phyloP scores from a whole-genome alignment of 2,329 filamentous ascomycete genomes.

The Hawksworthiomyces lignivorus region DNA sequence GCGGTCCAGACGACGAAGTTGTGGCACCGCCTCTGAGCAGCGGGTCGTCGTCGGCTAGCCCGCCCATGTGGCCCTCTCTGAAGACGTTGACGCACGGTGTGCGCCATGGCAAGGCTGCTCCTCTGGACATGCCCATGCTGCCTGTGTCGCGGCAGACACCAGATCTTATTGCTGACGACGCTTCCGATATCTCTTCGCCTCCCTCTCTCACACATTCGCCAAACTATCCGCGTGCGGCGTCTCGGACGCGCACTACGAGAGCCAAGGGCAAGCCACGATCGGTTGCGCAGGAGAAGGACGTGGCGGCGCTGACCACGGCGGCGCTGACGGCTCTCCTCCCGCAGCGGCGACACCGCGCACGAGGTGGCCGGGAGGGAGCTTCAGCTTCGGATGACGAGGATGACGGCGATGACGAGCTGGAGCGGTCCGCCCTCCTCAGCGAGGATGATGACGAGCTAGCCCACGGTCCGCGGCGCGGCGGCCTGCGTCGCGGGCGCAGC shows the following conservation, averaged over 20 bases:
- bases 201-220: conserved; percentile 61
- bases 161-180: conserved; percentile 26
- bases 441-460: conserved; percentile 52
- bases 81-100: conserved; percentile 38
- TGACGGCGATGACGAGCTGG: conserved; percentile 23
- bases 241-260: background rate
- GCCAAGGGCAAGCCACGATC: conserved; percentile 7
- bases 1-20: conserved; percentile 26
- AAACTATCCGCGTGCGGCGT: conserved; percentile 32
- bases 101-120: conserved; percentile 23
- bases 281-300: conserved; percentile 25
- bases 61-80: conserved; percentile 44
- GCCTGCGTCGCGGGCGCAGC: conserved; percentile 9
- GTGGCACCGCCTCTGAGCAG: conserved; percentile 51
- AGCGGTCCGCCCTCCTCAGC: conserved; percentile 33
- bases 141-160: conserved; percentile 31
- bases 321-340: conserved; percentile 48
- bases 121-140: conserved; percentile 9
- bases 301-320: conserved; percentile 41
- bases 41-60: conserved; percentile 34
- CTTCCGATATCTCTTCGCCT: conserved; percentile 53
- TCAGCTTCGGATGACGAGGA: conserved; percentile 14
- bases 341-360: conserved; percentile 36
- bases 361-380: background rate
- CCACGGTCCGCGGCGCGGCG: conserved; percentile 32